Conservation (phyloP, 2,329 filamentous ascomycete species). For the Periconia sp. region DNA sequence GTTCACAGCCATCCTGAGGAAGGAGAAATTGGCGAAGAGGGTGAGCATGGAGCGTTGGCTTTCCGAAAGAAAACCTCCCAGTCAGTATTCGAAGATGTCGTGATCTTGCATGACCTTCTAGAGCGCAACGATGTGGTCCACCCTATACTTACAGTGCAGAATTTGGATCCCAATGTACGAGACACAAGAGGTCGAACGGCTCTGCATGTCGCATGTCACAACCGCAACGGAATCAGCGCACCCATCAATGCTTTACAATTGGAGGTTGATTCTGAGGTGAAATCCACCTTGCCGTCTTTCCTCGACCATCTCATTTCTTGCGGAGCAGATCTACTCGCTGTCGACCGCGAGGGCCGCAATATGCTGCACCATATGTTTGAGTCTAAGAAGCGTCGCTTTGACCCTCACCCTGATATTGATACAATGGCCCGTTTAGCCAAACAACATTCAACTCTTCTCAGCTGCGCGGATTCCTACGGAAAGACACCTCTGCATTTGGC, state of each 20-base stretch:
- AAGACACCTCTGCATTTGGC: slow-evolving; percentile 14
- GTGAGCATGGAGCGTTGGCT: background rate
- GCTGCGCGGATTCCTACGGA: slow-evolving; percentile 9
- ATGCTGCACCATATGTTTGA: slow-evolving; percentile 15
- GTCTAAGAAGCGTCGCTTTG: background rate
- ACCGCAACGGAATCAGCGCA: background rate
- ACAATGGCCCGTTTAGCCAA: background rate
- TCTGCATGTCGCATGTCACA: slow-evolving; percentile 8
- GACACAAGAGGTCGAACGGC: slow-evolving; percentile 11
- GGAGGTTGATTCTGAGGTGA: background rate
- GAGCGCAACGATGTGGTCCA: slow-evolving; percentile 4
- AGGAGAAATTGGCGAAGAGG: background rate
- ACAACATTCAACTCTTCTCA: slow-evolving; percentile 9
- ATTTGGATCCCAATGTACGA: slow-evolving; percentile 9
- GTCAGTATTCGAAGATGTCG: background rate
- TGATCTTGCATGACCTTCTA: slow-evolving; percentile 13
- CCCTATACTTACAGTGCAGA: slow-evolving; percentile 2
- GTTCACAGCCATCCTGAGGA: background rate
- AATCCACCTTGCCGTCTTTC: background rate
- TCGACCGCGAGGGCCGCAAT: slow-evolving; percentile 11
- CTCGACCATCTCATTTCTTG: slow-evolving; percentile 5
- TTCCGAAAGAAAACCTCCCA: background rate
- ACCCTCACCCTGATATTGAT: background rate
- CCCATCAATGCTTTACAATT: slow-evolving; percentile 6
- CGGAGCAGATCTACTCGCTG: slow-evolving; percentile 11